phyloP scores from a whole-genome alignment of 1,284 basidiomycete species.

The Exobasidium cylindrosporum region DNA sequence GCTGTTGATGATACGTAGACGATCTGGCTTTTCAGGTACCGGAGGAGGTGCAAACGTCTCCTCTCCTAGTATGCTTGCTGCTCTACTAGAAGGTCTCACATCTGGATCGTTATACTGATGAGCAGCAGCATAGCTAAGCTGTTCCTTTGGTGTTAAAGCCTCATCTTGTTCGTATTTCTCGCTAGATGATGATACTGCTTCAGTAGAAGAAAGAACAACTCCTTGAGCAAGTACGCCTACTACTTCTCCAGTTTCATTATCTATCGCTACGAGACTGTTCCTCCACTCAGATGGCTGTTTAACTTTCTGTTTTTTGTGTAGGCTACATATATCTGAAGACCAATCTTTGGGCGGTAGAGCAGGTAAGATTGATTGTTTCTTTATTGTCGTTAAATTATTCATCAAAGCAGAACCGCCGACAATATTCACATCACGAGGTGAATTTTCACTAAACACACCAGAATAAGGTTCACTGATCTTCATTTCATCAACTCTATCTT shows the following conservation, averaged over 20 bases:
- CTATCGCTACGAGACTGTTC: constrained; percentile 33
- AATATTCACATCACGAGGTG: background rate
- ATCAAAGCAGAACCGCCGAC: background rate
- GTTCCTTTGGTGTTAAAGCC: background rate
- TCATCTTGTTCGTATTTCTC: background rate
- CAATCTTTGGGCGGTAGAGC: background rate
- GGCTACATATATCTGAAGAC: background rate
- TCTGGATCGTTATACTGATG: constrained; percentile 23
- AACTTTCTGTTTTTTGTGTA: background rate
- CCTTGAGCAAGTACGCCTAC: constrained; percentile 33
- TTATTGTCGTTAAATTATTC: background rate
- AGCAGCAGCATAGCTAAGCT: constrained; percentile 16
- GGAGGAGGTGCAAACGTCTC: constrained; percentile 43
- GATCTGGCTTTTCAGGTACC: constrained; percentile 28
- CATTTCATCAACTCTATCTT: no score
- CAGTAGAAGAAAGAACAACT: constrained; percentile 18
- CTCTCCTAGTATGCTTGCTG: constrained; percentile 21
- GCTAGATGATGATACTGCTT: background rate
- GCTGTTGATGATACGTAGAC: constrained; percentile 13
- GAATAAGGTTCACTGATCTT: background rate
- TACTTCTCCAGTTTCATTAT: constrained; percentile 39
- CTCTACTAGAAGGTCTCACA: constrained; percentile 10
- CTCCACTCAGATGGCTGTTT: background rate
- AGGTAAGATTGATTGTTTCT: no score
- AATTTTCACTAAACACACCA: background rate